Conservation (phyloP, 2,329 filamentous ascomycete genomes). For the Spiromastix sp. region DNA sequence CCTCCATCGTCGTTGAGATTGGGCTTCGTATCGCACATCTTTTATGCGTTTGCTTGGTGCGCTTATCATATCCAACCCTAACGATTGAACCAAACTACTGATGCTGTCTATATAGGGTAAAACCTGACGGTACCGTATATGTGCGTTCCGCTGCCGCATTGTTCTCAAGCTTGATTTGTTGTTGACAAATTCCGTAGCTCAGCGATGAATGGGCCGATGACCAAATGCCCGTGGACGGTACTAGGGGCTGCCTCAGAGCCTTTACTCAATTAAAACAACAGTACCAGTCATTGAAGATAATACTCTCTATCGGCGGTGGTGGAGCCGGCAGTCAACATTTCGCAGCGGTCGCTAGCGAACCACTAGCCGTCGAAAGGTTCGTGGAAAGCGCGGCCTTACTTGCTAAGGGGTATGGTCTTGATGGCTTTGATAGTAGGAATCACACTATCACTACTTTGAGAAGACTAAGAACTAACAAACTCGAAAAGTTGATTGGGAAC, state of each 20-base stretch:
- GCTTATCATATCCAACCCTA: constrained; percentile 1
- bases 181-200: constrained; percentile 36
- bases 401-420: constrained; percentile 59
- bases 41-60: constrained; percentile 67
- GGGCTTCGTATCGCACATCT: constrained; percentile 67
- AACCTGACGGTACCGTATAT: constrained; percentile 62
- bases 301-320: constrained; percentile 66
- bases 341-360: constrained; percentile 53
- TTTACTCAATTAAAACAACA: constrained; percentile 62
- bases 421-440: constrained; percentile 64
- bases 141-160: constrained; percentile 43
- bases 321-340: constrained; percentile 55
- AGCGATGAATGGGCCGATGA: constrained; percentile 71
- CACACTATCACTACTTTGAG: neutral
- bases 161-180: constrained; percentile 6
- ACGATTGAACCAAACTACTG: constrained; percentile 2
- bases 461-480: constrained; percentile 6
- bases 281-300: constrained; percentile 60
- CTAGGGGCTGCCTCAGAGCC: constrained; percentile 60
- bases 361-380: constrained; percentile 56
- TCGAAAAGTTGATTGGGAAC: constrained; percentile 65
- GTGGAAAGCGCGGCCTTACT: constrained; percentile 55
- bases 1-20: constrained; percentile 66
- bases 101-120: constrained; percentile 41
- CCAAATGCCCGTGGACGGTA: constrained; percentile 61